Base-by-base conservation (phyloP, 2,329 filamentous ascomycete genomes). In the Pseudogymnoascus verrucosus region DNA sequence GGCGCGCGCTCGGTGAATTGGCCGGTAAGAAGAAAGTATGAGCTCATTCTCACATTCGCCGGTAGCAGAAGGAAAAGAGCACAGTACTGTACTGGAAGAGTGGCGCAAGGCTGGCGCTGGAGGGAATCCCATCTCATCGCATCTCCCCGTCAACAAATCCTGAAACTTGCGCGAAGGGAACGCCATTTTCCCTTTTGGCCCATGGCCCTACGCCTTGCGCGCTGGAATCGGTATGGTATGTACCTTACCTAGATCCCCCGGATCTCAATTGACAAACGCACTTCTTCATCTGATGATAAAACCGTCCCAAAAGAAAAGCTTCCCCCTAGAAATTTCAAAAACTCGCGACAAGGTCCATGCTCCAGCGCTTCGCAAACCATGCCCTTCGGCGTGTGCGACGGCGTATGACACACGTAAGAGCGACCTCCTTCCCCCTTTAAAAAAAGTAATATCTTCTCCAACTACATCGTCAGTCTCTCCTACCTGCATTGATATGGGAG, bases 401-500 rank as follows among this genome's bases (percentile, higher is more conserved):
- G 26, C 12, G 28, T 34, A 57, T 57, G 51, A 57, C 51, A 57
- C 28, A 8, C 5, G 51, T 34, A 57, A 34, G 51, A 21, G 21
- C 51, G 14, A 19, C 28, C 28, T 31, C 1, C 26, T 16, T 34
- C 10, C 26, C 47, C 26, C 7, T n/a, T 21, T 57, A 21, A 19
- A 57, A 51, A 51, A 23, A 0, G 6, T 23, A 26, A n/a, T n/a
- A n/a, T n/a, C n/a, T 28, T 28, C 23, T 7, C 44, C 47, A 57
- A 34, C 26, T 2, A 8, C 51, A 57, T 57, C 28, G 57, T 60
- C 51, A 44, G 40, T 16, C 59, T 62, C 66, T 60, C 60, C 64
- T 59, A 74, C 74, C 65, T 54, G 74, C 74, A 76, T 76, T 73
- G 66, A 75, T 65, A 65, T 67, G 73, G 74, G 75, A 76, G 68